A percentile compares a stretch with the other conserved stretches of the same genome.
phyloP scores from a whole-genome alignment of 2,329 filamentous ascomycete genomes.

The Fusarium fracticaudum region DNA sequence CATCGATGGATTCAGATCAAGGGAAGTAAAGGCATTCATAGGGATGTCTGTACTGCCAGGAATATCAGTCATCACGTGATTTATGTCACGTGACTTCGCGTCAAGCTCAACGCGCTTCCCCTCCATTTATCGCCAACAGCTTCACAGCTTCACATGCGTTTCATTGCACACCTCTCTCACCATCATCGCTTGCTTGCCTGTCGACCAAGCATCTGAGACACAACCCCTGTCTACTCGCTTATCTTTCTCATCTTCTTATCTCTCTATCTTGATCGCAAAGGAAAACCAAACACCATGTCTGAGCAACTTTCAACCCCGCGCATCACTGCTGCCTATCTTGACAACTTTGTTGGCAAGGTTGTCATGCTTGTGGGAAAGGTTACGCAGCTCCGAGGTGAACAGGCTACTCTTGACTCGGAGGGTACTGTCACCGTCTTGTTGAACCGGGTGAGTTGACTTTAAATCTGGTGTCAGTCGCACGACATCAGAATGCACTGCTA shows the following conservation, averaged over 20 bases:
- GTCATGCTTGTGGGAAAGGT: slow-evolving; percentile 91
- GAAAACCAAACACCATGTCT: slow-evolving; percentile 61
- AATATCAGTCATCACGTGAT: not conserved
- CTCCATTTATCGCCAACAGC: slow-evolving; percentile 23
- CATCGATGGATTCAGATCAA: not conserved
- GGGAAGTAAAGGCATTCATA: not conserved
- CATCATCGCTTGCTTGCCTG: not conserved
- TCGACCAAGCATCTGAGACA: not conserved
- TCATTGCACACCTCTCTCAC: not conserved
- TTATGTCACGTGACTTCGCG: slow-evolving; percentile 32
- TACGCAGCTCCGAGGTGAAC: slow-evolving; percentile 80
- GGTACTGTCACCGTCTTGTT: slow-evolving; percentile 79
- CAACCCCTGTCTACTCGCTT: rapidly evolving
- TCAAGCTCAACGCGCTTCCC: slow-evolving; percentile 28
- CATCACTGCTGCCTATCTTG: slow-evolving; percentile 81
- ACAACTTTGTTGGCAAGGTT: slow-evolving; percentile 76
- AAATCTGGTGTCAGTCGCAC: not conserved
- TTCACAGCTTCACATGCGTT: slow-evolving; percentile 9
- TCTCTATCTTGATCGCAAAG: not conserved
- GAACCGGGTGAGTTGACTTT: slow-evolving; percentile 68
- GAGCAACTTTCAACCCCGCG: slow-evolving; percentile 78
- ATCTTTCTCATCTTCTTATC: not conserved
- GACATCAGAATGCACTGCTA: not conserved
- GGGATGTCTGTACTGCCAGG: not conserved
- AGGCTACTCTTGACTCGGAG: slow-evolving; percentile 81